Percentiles rank a stretch among this genome's conserved stretches.
These are phyloP conservation scores for Centella asiatica DNA, from an alignment of 129 eudicot genomes.

Conservation along the genomic window DNA sequence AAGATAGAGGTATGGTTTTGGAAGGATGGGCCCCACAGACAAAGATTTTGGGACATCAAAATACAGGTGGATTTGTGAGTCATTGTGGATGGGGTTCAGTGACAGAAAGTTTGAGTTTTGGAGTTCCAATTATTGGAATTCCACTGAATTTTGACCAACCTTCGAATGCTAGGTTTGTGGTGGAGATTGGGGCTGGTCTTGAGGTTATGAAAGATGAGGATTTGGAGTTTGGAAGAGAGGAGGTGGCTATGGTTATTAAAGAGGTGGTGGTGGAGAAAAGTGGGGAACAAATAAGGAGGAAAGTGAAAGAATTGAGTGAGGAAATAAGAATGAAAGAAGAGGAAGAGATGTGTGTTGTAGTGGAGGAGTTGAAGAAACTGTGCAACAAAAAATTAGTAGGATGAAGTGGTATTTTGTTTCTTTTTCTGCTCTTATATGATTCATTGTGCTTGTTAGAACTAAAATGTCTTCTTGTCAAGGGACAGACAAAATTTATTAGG, in stretches of 20 bases:
- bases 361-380: constrained; percentile 10
- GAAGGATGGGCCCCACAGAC: constrained; percentile 29
- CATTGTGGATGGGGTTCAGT: constrained; percentile 32
- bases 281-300: not conserved
- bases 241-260: constrained; percentile 18
- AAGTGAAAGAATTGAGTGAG: constrained; percentile 14
- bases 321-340: constrained; percentile 15
- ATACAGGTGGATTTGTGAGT: constrained; percentile 20
- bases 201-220: constrained; percentile 14
- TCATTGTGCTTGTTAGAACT: too few species aligned
- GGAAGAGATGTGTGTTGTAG: constrained; percentile 1
- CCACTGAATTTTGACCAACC: constrained; percentile 28
- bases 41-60: constrained; percentile 17
- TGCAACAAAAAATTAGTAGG: not conserved
- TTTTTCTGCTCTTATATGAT: too few species aligned
- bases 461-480: too few species aligned
- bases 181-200: constrained; percentile 19
- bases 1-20: constrained; percentile 19
- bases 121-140: constrained; percentile 18
- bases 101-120: constrained; percentile 20
- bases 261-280: constrained; percentile 9
- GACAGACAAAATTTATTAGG: too few species aligned
- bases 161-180: constrained; percentile 18
- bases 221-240: constrained; percentile 3
- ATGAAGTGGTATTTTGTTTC: too few species aligned